Evolutionary conservation across 2,329 filamentous ascomycete species (phyloP), one percentile per base, ranked within the genome.

Genomic region (Chrysoporthe austroafricana): DNA sequence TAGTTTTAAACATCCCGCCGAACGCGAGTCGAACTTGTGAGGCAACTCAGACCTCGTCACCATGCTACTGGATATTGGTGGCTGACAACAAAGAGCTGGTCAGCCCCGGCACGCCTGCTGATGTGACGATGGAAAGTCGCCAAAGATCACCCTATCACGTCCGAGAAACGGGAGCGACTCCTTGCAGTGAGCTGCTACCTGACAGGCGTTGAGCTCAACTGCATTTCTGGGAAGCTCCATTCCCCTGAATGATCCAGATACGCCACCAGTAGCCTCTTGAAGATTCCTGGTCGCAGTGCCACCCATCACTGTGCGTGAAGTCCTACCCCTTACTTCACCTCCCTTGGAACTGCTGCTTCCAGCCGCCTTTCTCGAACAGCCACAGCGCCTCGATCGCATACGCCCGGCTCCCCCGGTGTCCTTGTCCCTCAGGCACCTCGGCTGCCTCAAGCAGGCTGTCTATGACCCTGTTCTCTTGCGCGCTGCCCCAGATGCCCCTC

Each of bases 301-400:
- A 52, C 1, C 26, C 50, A 34, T 7, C 4, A 6, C 32, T 13
- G 32, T 7, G 21, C 32, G 21, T 3, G 48, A 32, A 50, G 46
- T 21, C n/a, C 46, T n/a, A 26, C 48, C 48, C 14, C 21, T 6
- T 26, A 6, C 48, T 52, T 64, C 48, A 70, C 59, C 69, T 66
- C 3, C 87, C 87, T 80, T 83, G 85, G 80, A 81, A 85, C 79
- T 77, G 86, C 82, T 80, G 89, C 79, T 76, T 91, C 91, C 84
- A 91, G 75, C 84, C 91, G 72, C 93, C 93, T 77, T 87, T 88
- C 75, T 88, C 86, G 72, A 86, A 94, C 70, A 97, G 78, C 94
- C 95, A 97, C 18, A 97, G 80, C 1, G 94, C 94, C 78, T 98
- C 95, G 3, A 91, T 89, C 13, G 95, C 94, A 83, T 94, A 97